Conservation (phyloP, 306 rosid species). For the Acacia confusa region DNA sequence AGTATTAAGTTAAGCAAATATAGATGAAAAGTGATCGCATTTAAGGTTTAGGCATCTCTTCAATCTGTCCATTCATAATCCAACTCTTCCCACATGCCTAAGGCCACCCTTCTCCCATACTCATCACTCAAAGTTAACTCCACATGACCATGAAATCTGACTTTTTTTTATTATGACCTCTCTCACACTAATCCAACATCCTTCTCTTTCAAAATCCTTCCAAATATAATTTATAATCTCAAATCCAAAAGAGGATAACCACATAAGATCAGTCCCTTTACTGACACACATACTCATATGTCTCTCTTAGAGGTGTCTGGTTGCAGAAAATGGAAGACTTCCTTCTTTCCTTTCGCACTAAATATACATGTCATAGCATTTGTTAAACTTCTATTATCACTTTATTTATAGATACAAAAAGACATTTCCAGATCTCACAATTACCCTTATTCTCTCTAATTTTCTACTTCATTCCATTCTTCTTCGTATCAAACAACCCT, state of each 20-base stretch:
- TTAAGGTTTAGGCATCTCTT: neutral
- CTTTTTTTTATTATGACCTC: neutral
- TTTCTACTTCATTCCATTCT: too few species aligned
- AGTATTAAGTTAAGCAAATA: slow-evolving; percentile 32
- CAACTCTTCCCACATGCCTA: neutral
- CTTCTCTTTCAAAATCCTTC: neutral
- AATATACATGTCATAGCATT: too few species aligned
- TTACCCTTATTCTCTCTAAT: too few species aligned
- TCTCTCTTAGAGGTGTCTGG: too few species aligned
- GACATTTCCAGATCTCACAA: too few species aligned
- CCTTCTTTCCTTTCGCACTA: too few species aligned
- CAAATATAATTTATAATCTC: neutral
- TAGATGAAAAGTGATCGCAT: slow-evolving; percentile 25
- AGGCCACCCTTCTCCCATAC: neutral
- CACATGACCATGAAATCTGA: neutral
- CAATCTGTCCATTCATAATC: neutral
- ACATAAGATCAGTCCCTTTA: neutral
- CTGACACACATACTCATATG: neutral
- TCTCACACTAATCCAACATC: neutral
- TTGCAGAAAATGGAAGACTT: too few species aligned
- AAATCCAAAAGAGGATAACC: neutral
- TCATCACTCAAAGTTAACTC: neutral
- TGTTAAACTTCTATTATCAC: too few species aligned
- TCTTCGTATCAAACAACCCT: neutral
- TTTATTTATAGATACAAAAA: too few species aligned